A percentile compares a stretch with the other conserved stretches of the same genome.
Conservation (phyloP, 352 stramenopile genomes). For the Thalassiosira ordinaria region DNA sequence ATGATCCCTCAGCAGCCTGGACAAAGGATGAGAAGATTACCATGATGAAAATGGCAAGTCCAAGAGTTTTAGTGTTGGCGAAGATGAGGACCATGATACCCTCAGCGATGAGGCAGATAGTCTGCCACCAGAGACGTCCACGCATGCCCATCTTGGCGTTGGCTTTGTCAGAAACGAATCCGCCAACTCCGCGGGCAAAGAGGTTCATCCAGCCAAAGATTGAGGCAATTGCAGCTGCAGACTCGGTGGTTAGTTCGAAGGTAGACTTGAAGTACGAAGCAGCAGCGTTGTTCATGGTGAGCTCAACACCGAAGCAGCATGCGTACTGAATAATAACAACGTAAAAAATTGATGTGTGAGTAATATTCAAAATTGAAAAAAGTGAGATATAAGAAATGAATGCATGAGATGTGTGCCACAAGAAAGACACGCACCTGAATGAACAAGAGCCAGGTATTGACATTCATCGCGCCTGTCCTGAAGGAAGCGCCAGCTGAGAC, state of each 20-base stretch:
- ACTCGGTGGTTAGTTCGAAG: slow-evolving; percentile 85
- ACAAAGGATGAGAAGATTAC: slow-evolving; percentile 92
- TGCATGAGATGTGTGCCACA: too few relatives aligned
- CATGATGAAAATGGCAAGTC: slow-evolving; percentile 87
- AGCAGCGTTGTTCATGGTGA: slow-evolving; percentile 95
- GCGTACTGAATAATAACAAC: too few relatives aligned
- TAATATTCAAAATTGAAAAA: too few relatives aligned
- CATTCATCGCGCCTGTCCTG: slow-evolving; percentile 84
- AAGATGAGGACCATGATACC: slow-evolving; percentile 90
- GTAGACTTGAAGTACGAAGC: slow-evolving; percentile 92
- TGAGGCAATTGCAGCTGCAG: slow-evolving; percentile 89
- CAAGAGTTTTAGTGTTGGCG: slow-evolving; percentile 86
- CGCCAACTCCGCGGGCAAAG: slow-evolving; percentile 90
- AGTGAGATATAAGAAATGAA: too few relatives aligned
- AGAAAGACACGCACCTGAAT: too few relatives aligned
- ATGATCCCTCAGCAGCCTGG: slow-evolving; percentile 88
- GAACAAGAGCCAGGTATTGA: slow-evolving; percentile 92
- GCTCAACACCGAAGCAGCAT: slow-evolving; percentile 93
- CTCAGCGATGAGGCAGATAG: slow-evolving; percentile 86
- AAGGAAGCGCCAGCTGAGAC: slow-evolving; percentile 80
- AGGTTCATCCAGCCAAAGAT: slow-evolving; percentile 95
- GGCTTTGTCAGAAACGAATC: slow-evolving; percentile 88
- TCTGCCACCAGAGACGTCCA: slow-evolving; percentile 90
- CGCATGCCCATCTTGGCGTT: slow-evolving; percentile 90
- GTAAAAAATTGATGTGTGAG: too few relatives aligned